Base-by-base conservation (phyloP, 805 yeast genomes). In the Ogataea henricii region DNA sequence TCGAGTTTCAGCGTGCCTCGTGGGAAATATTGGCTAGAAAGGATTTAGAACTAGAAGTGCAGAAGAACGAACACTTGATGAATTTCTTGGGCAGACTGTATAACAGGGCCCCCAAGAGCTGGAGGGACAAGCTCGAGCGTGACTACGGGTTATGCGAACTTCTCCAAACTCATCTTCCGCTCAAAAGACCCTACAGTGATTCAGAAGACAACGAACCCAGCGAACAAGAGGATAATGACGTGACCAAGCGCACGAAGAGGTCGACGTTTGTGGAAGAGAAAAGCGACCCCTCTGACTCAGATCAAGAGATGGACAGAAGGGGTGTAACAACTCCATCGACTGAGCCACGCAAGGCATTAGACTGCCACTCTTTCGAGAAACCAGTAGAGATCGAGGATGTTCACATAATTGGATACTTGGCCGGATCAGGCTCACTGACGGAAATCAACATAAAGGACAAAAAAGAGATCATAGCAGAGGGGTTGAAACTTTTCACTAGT, bases 1-100 rank as follows among this genome's bases (percentile, higher is more conserved):
- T 63, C 8, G 67, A 65, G 30, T 43, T 63, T 13, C 55, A 55
- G 16, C 45, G 51, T 12, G 48, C 55, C 2, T 23, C 29, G 1
- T 14, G 56, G 13, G 27, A 25, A 9, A 22, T 52, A 2, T 39
- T 64, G 26, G 43, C 49, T 1, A 45, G 45, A 6, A 27, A 35
- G 0, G 48, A 41, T 4, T 29, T 64, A n/a, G 18, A 44, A 5
- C 18, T 36, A 2, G 41, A 41, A 38, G 43, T 57, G 1, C 14
- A 23, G 5, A 49, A 45, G 13, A 56, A 58, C 47, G 27, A 39
- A 12, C 27, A 56, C 18, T 32, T 64, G 1, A 40, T 36, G 2
- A 9, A 40, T 2, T 60, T 65, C 25, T 34, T 65, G 10, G 26
- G 45, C 30, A 43, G 61, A 12, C 22, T 64, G 18, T 38, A 47